Base-by-base conservation (phyloP, 805 yeast genomes). In the Candida takata region DNA sequence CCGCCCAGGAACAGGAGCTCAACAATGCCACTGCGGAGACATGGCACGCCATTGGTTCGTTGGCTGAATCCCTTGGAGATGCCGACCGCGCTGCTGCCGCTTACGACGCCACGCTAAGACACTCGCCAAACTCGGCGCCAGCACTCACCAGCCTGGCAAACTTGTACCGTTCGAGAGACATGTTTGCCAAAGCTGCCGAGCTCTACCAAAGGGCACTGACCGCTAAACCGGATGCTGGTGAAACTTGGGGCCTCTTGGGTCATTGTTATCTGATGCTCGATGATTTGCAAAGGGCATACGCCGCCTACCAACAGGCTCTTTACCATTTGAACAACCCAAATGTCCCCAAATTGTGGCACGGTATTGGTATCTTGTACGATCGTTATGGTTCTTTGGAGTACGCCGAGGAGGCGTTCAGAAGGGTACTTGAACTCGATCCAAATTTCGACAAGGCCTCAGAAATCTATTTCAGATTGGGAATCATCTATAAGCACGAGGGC, bases 311-410 rank as follows among this genome's bases (percentile, higher is more conserved):
- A 64, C 88, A 94, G 55, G 97, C 97, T 3, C 67, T 92, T 33
- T 83, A 84, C 60, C 92, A 86, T 57, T 64, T 88, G 55, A 85
- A 84, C 44, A 90, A 92, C 54, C 94, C 96, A 31, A 85, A 86
- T 48, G 97, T 88, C 36, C 97, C 97, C 38, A 87, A 87, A 57
- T 72, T 92, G 48, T 92, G 98, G 98, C 97, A 92, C 61, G 98
- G 98, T 0, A 90, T 92, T 46, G 98, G 98, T 24, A 92, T 92
- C 40, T 69, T 92, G 42, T 92, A 92, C 59, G 98, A 92, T 60
- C 70, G 98, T 36, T 92, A 92, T 58, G 98, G 97, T 19, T 84
- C 95, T 5, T 65, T 90, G 45, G 97, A 90, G 62, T 92, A 90
- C 53, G 98, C 98, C 4, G 98, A 92, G 60, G 98, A 92, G 61